Conservation (phyloP, 176 grass and related monocot species). For the Oryza australiensis region DNA sequence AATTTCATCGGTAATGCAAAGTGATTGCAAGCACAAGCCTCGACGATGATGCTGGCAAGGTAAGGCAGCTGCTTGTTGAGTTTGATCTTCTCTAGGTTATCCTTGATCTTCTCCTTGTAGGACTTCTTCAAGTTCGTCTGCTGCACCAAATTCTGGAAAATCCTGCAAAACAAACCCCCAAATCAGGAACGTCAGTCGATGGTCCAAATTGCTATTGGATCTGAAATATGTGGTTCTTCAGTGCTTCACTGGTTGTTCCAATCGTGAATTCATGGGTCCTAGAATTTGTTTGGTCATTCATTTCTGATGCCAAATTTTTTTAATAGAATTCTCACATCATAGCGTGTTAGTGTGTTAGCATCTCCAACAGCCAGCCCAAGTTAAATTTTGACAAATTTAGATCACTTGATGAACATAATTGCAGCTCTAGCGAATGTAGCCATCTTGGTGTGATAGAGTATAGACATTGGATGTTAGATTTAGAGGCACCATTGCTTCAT, state of each 20-base stretch:
- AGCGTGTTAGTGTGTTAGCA: too few species aligned
- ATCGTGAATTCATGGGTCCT: neutral
- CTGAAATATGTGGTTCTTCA: neutral
- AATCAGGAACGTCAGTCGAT: neutral
- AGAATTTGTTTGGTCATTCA: neutral
- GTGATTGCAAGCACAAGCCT: slow-evolving; percentile 43
- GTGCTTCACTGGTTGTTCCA: neutral
- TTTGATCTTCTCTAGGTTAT: slow-evolving; percentile 95
- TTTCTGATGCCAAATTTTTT: neutral
- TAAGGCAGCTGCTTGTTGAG: slow-evolving; percentile 83
- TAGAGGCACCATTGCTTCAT: neutral
- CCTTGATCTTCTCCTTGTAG: too few species aligned
- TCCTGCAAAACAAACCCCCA: slow-evolving; percentile 39
- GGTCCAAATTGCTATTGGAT: neutral
- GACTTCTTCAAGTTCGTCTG: slow-evolving; percentile 74
- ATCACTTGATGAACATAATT: neutral
- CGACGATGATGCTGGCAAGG: slow-evolving; percentile 80
- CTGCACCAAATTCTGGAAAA: slow-evolving; percentile 80
- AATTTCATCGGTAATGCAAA: neutral
- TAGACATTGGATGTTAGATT: neutral
- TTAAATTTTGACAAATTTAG: too few species aligned
- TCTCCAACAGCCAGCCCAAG: too few species aligned
- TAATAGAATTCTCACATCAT: neutral
- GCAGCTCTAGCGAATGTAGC: neutral
- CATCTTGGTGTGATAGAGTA: neutral